Conservation (phyloP, 1,139 yeast species). For the Lodderomyces parapsilosis region DNA sequence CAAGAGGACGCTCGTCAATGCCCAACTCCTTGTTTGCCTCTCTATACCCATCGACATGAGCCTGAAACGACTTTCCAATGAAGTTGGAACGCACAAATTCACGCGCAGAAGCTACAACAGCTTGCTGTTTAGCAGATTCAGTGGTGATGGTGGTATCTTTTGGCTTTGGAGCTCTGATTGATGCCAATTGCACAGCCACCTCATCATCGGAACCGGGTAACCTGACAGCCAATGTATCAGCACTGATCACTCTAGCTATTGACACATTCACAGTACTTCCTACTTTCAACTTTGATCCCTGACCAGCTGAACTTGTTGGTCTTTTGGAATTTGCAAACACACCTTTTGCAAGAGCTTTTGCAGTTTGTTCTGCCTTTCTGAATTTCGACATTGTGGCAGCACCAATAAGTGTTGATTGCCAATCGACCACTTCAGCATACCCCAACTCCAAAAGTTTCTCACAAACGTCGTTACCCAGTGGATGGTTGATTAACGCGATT, state of each 20-base stretch:
- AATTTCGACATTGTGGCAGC: slow-evolving; percentile 58
- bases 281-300: slow-evolving; percentile 28
- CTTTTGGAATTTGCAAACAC: slow-evolving; percentile 48
- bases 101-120: slow-evolving; percentile 62
- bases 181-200: slow-evolving; percentile 68
- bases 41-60: slow-evolving; percentile 64
- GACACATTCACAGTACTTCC: slow-evolving; percentile 54
- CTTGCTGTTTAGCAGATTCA: slow-evolving; percentile 34
- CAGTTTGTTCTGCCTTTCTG: slow-evolving; percentile 66
- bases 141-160: slow-evolving; percentile 55
- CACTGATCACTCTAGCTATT: slow-evolving; percentile 60
- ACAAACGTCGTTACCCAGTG: slow-evolving; percentile 68
- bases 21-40: slow-evolving; percentile 57
- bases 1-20: slow-evolving; percentile 65
- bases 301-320: slow-evolving; percentile 17
- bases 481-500: slow-evolving; percentile 61
- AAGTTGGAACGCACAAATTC: slow-evolving; percentile 69
- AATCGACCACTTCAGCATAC: slow-evolving; percentile 72
- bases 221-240: slow-evolving; percentile 64
- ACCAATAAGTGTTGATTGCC: slow-evolving; percentile 80
- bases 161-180: slow-evolving; percentile 70
- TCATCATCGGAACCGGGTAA: slow-evolving; percentile 48
- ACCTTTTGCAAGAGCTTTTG: slow-evolving; percentile 63
- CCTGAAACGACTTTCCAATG: slow-evolving; percentile 66
- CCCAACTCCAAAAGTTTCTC: slow-evolving; percentile 69